Base-by-base conservation (phyloP, 352 stramenopile genomes). In the Phytopythium aichiense region DNA sequence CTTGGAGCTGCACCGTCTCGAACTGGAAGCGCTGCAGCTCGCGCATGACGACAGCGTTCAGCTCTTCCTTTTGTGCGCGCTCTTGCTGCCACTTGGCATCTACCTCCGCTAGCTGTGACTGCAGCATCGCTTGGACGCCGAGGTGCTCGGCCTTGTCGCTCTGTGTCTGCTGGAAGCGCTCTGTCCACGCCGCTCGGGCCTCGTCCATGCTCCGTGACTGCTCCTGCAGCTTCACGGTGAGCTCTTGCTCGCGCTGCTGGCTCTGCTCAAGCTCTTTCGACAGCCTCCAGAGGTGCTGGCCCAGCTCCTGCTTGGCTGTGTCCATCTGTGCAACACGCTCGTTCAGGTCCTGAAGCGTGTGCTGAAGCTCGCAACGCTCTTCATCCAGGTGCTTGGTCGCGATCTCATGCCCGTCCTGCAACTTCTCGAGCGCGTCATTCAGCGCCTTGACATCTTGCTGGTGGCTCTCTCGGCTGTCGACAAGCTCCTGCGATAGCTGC, bases 51-150 rank as follows among this genome's bases (percentile, higher is more conserved):
- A 86, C 49, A 7, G 68, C 67, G 55, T 92, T 92, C 9, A 92
- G 69, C 54, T 90, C 76, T 53, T 88, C 76, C 55, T 90, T 92
- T 50, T 92, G 82, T 35, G 67, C 63, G 33, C 72, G 65, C 38
- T 92, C 82, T 23, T 72, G 69, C 25, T 77, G 56, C 3, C 73
- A 54, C 38, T 63, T 66, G 18, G 61, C 52, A 33, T 72, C 69
- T 2, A 76, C 38, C 49, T 65, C 53, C 37, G 79, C 66, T 1
- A 89, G 61, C 25, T 79, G 65, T 2, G 65, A 64, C 55, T 88
- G 71, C 1, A 89, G 60, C 37, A 68, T 71, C 1, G 72, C 71
- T 9, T 76, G 65, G 0, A 59, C 53, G 22, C 45, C 51, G 9
- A 81, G 56, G 12, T 78, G 60, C 38, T 86, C 69, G 0, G 70